Percentiles rank a stretch among this genome's conserved stretches.
Conservation (phyloP, 768 basidiomycete species). For the Austroboletus eburneus region DNA sequence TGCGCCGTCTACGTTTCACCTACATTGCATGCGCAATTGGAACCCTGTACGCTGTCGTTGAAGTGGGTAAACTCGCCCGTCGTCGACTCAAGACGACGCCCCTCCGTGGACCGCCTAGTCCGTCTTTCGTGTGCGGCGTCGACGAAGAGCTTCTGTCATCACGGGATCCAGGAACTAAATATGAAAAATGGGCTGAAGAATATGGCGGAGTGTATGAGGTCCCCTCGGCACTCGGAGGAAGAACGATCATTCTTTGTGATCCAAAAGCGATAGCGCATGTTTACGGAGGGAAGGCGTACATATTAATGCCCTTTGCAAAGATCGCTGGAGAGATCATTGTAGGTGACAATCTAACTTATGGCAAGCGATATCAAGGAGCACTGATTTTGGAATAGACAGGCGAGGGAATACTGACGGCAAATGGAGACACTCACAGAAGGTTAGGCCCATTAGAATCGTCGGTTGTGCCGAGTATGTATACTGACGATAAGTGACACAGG, state of each 20-base stretch:
- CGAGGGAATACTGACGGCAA: conserved; percentile 35
- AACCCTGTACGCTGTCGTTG: no score
- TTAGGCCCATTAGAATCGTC: no score
- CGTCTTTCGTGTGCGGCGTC: conserved; percentile 17
- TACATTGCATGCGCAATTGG: no score
- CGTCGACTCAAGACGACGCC: conserved; percentile 14
- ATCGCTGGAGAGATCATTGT: conserved; percentile 23
- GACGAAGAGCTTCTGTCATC: background rate
- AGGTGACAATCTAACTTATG: conserved; percentile 16
- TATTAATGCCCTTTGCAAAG: conserved; percentile 19
- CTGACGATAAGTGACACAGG: conserved; percentile 13
- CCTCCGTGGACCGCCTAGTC: conserved; percentile 18
- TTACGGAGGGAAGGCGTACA: conserved; percentile 43
- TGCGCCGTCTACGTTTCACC: no score
- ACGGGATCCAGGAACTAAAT: conserved; percentile 32
- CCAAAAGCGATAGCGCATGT: conserved; percentile 50
- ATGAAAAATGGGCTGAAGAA: conserved; percentile 44
- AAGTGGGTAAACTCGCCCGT: conserved; percentile 1
- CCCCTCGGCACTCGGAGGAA: conserved; percentile 35
- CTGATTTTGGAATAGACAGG: conserved; percentile 26
- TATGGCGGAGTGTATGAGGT: conserved; percentile 46
- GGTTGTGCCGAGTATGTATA: conserved; percentile 10
- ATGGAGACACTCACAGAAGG: conserved; percentile 43
- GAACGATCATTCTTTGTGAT: conserved; percentile 38
- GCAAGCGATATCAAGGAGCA: background rate